Evolutionary conservation across 768 basidiomycete species (phyloP), one percentile per base, ranked within the genome.

Genomic region (Naematelia encephala): DNA sequence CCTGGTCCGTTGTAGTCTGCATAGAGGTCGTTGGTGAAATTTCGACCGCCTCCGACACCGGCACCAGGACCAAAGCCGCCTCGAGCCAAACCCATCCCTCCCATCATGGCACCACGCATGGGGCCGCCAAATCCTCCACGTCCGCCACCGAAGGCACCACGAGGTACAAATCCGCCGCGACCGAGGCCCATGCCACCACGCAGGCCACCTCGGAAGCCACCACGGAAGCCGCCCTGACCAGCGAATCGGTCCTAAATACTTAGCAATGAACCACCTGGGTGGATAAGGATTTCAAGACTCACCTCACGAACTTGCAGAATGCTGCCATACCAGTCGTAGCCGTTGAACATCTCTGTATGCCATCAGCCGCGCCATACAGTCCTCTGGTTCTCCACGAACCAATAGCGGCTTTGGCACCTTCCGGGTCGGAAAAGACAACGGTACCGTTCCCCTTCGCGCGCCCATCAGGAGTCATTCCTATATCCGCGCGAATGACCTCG

Each of bases 361-460:
- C 2, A 22, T 63, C 34, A 45, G 49, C 25, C 29, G 12, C 14
- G 25, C 30, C 11, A 21, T 16, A 5, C 8, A 4, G 57, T 46
- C 43, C 43, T 61, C 16, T 39, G 34, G 19, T 21, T 5, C 25
- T n/a, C 5, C 1, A 83, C 89, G 28, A 65, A 91, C 91, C 85
- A 72, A 98, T 93, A 11, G 93, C 93, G 71, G 90, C 87, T 66
- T 85, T 83, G 11, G 94, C 94, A 78, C 94, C 92, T 68, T 90
- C 89, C 13, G 88, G 77, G 1, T 87, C 90, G 77, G 92, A 90
- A 70, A 92, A 97, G 12, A 97, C 89, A 13, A 98, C 94, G 0
- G 91, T 96, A n/a, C 94, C 94, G 52, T 90, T 94, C 21, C 94
- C 94, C 76, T 96, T 94, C 14, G 94, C 92, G 12, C 87, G 84